Conservation (phyloP, 495 filamentous ascomycete genomes). For the Tirmania nivea region DNA sequence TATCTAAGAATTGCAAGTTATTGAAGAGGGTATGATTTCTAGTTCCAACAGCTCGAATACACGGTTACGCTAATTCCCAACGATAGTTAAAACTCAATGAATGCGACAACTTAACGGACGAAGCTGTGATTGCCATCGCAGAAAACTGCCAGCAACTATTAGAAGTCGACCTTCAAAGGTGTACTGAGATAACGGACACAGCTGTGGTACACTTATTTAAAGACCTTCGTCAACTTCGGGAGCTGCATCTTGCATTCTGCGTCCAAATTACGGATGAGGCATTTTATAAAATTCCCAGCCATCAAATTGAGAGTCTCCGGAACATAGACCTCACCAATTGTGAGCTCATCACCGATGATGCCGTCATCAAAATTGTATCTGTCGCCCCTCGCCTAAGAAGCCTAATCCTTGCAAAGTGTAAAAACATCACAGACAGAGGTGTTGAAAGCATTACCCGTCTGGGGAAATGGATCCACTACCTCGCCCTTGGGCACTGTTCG, state of each 20-base stretch:
- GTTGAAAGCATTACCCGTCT: constrained; percentile 73
- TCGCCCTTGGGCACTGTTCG: constrained; percentile 84
- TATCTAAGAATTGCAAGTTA: constrained; percentile 64
- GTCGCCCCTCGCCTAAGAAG: constrained; percentile 77
- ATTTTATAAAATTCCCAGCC: constrained; percentile 52
- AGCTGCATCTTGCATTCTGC: constrained; percentile 71
- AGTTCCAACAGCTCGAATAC: background rate
- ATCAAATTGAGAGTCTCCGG: constrained; percentile 62
- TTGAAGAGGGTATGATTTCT: constrained; percentile 54
- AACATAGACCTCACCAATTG: constrained; percentile 90
- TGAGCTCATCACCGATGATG: constrained; percentile 56
- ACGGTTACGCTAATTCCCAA: constrained; percentile 2
- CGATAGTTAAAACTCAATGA: constrained; percentile 79
- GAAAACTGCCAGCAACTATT: constrained; percentile 73
- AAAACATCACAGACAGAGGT: constrained; percentile 70
- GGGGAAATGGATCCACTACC: constrained; percentile 88
- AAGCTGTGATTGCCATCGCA: constrained; percentile 64
- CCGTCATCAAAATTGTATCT: constrained; percentile 65
- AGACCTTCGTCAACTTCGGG: constrained; percentile 58
- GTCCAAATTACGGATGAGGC: constrained; percentile 60
- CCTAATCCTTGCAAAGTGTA: constrained; percentile 82
- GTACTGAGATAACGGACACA: constrained; percentile 53
- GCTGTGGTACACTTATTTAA: constrained; percentile 58
- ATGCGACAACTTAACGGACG: constrained; percentile 55
- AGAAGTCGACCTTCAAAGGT: constrained; percentile 87